Conservation (phyloP, 106 monocot genomes). For the Agapanthus africanus region DNA sequence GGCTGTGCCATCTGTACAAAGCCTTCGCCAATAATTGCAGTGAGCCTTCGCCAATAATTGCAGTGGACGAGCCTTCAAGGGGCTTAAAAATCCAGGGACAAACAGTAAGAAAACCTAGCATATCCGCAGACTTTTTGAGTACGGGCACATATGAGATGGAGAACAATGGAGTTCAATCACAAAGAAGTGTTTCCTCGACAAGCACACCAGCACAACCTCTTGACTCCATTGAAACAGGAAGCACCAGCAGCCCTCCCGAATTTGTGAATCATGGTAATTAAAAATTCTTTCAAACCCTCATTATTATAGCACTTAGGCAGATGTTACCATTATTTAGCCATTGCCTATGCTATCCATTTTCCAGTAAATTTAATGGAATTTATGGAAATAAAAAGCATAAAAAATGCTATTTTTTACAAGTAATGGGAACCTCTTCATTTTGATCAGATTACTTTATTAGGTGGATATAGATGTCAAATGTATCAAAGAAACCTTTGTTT, state of each 20-base stretch:
- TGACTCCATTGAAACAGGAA: conserved; percentile 49
- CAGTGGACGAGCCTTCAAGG: conserved; percentile 81
- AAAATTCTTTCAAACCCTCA: neutral
- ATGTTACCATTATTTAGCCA: no score
- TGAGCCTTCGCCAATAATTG: conserved; percentile 75
- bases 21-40: no score
- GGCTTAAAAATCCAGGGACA: conserved; percentile 76
- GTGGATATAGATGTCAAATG: no score
- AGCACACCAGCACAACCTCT: conserved; percentile 41
- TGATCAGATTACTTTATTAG: no score
- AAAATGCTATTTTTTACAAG: no score
- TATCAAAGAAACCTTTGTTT: no score
- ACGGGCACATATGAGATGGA: conserved; percentile 91
- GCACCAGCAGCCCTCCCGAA: conserved; percentile 45
- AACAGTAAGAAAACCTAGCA: conserved; percentile 34
- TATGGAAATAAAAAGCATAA: no score
- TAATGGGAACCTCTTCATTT: no score
- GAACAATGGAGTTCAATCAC: conserved; percentile 69
- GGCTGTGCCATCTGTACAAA: conserved; percentile 84
- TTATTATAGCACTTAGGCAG: neutral
- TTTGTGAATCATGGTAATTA: conserved; percentile 79
- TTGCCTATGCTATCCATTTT: no score
- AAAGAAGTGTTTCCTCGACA: conserved; percentile 82
- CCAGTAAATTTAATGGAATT: no score
- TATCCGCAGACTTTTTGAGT: conserved; percentile 86